These are phyloP conservation scores for Diutina siamensis DNA, from an alignment of 1,139 yeast species.

Conservation along the genomic window DNA sequence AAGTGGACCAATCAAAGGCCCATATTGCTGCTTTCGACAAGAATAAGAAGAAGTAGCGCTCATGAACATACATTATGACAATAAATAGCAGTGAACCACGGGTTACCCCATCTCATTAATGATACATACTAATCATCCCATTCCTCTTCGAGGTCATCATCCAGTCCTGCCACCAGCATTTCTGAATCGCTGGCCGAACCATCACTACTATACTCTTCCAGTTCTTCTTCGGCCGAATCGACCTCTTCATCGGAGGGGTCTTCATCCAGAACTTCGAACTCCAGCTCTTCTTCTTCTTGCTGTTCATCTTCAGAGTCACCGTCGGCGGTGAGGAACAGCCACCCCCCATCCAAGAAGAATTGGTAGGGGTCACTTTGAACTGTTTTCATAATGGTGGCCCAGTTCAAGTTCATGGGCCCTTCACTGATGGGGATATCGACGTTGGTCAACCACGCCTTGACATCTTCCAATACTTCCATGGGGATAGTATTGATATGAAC, in stretches of 20 bases:
- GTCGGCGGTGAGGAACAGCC: constrained; percentile 78
- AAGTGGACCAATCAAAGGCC: constrained; percentile 87
- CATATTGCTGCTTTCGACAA: constrained; percentile 90
- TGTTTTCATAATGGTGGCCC: constrained; percentile 94
- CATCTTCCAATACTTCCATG: constrained; percentile 81
- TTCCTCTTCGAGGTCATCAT: constrained; percentile 39
- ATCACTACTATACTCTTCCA: constrained; percentile 17
- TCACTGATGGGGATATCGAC: constrained; percentile 92
- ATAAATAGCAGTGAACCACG: too few relatives aligned
- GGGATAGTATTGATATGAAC: constrained; percentile 93
- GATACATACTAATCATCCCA: not conserved
- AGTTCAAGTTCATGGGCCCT: constrained; percentile 90
- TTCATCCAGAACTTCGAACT: constrained; percentile 49
- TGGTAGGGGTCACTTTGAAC: constrained; percentile 87
- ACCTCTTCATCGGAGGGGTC: constrained; percentile 72
- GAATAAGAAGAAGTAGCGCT: constrained; percentile 39
- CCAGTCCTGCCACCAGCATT: constrained; percentile 17
- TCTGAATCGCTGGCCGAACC: constrained; percentile 26
- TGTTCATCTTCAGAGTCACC: constrained; percentile 55
- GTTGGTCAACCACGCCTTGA: constrained; percentile 92
- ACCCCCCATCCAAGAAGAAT: constrained; percentile 89
- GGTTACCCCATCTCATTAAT: too few relatives aligned
- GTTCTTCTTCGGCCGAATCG: constrained; percentile 12
- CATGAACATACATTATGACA: too few relatives aligned
- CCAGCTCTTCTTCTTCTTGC: constrained; percentile 49